A percentile compares a stretch with the other conserved stretches of the same genome.
phyloP scores from a whole-genome alignment of 192 early-diverging fungal genomes.

The Nowakowskiella sp. region DNA sequence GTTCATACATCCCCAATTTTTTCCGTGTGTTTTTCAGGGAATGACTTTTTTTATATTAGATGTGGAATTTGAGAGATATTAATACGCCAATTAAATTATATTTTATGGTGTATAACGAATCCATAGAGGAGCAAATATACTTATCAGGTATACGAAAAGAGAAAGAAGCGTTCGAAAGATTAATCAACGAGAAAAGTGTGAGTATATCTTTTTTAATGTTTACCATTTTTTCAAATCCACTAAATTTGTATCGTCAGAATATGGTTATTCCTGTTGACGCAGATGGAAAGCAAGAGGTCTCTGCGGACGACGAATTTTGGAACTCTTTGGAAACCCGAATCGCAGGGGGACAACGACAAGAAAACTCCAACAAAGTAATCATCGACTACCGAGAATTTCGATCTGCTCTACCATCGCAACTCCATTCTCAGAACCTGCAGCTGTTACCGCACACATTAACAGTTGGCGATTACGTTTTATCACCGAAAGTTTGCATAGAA shows the following conservation, averaged over 20 bases:
- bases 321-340: slow-evolving; percentile 48
- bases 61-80: background rate
- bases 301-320: slow-evolving; percentile 44
- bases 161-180: slow-evolving; percentile 86
- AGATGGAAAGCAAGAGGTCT: slow-evolving; percentile 34
- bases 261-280: slow-evolving; percentile 74
- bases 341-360: slow-evolving; percentile 48
- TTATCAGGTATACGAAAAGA: slow-evolving; percentile 75
- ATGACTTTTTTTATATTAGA: too few species aligned
- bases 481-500: slow-evolving; percentile 80
- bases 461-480: slow-evolving; percentile 91
- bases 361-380: slow-evolving; percentile 41
- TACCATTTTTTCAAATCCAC: background rate
- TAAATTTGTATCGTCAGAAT: slow-evolving; percentile 31
- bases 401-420: slow-evolving; percentile 75
- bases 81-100: slow-evolving; percentile 60
- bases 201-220: slow-evolving; percentile 8
- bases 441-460: slow-evolving; percentile 77
- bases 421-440: slow-evolving; percentile 68
- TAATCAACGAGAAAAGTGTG: slow-evolving; percentile 83
- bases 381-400: slow-evolving; percentile 93
- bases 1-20: too few species aligned
- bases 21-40: background rate
- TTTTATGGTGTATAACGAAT: slow-evolving; percentile 91
- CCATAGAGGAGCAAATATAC: slow-evolving; percentile 89